Conservation (phyloP, 257 asterid species). For the Gentiana dahurica region DNA sequence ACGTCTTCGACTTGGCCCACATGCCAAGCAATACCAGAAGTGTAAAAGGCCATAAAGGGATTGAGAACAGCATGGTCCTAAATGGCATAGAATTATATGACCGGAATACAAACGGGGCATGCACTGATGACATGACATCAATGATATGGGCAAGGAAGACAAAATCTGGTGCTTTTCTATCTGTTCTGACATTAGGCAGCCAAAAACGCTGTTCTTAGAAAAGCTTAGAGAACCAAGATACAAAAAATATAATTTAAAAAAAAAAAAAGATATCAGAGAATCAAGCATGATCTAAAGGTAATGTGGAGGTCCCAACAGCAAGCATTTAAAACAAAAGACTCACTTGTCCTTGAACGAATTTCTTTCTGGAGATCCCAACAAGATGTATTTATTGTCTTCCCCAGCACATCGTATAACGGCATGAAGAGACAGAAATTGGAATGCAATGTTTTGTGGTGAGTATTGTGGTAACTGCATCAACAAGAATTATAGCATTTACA, state of each 20-base stretch:
- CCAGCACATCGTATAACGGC: constrained; percentile 69
- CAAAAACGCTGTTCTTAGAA: no score
- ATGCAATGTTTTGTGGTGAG: constrained; percentile 57
- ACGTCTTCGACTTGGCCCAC: constrained; percentile 84
- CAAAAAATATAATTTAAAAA: no score
- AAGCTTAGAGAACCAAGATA: background rate
- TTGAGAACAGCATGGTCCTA: constrained; percentile 42
- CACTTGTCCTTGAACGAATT: constrained; percentile 53
- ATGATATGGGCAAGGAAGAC: constrained; percentile 84
- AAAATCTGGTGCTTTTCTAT: constrained; percentile 66
- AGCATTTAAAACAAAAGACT: constrained; percentile 17
- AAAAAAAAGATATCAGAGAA: no score
- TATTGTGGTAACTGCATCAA: constrained; percentile 60
- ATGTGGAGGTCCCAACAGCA: no score
- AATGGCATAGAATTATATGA: constrained; percentile 68
- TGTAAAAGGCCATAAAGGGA: constrained; percentile 64
- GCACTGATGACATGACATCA: constrained; percentile 65
- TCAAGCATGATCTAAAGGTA: no score
- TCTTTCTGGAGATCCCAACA: constrained; percentile 67
- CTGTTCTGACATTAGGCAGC: constrained; percentile 22
- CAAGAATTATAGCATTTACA: background rate
- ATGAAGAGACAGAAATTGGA: constrained; percentile 88
- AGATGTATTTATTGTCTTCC: constrained; percentile 46
- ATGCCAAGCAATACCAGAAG: constrained; percentile 49
- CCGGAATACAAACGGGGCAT: constrained; percentile 59